Percentiles rank a stretch among this genome's conserved stretches.
phyloP scores from a whole-genome alignment of 306 rosid species.

The Corylus avellana region DNA sequence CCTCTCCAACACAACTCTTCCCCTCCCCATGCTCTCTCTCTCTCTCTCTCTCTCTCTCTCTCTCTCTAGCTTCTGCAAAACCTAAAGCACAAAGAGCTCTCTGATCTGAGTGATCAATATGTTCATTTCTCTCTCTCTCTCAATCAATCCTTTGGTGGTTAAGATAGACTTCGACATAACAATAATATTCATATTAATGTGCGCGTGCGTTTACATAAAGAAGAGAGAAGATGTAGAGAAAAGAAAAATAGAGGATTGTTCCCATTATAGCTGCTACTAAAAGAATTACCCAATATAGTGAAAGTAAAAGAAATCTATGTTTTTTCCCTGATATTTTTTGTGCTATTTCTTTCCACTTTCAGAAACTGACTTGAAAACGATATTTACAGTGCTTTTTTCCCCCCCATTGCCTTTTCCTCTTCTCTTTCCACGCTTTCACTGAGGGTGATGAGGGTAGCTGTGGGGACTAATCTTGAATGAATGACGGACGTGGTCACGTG shows the following conservation, averaged over 20 bases:
- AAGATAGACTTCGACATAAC: not conserved
- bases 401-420: not conserved
- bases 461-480: not conserved
- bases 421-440: not conserved
- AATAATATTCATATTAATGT: not conserved
- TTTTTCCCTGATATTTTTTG: no score
- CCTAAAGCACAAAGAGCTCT: not conserved
- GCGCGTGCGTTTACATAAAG: not conserved
- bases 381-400: not conserved
- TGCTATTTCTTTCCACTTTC: no score
- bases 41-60: constrained; percentile 2
- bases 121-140: constrained; percentile 3
- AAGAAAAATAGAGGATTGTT: not conserved
- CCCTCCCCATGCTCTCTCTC: constrained; percentile 60
- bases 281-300: not conserved
- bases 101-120: not conserved
- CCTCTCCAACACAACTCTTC: constrained; percentile 78
- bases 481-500: constrained; percentile 6
- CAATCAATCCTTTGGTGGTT: not conserved
- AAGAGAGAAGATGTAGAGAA: not conserved
- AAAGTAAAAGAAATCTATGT: not conserved
- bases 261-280: not conserved
- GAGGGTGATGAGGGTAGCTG: not conserved
- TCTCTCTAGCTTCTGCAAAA: not conserved
- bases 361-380: not conserved